Evolutionary conservation across 78 protist genomes (phyloP), one percentile per base, ranked within the genome.

Genomic region (Dictyostelium firmibasis): DNA sequence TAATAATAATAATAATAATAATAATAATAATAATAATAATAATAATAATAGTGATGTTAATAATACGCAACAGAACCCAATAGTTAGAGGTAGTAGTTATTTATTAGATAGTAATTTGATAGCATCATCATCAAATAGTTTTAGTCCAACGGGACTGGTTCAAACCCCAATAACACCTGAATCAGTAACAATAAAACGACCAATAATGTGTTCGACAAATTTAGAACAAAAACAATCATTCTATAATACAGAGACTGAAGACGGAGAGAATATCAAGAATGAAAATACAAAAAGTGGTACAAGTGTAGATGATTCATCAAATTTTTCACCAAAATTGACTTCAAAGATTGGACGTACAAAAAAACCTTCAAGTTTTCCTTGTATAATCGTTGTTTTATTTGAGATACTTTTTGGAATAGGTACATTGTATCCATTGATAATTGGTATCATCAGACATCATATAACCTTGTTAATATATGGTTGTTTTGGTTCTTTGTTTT

Each of bases 401-500:
- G 85, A 86, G 33, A 14, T 77, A 6, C 2, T 33, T 0, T 14
- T 86, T 76, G 84, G 64, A 0, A 33, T 76, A 9, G 84, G 83
- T 7, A 74, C 84, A 25, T 35, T 86, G 1, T 86, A 72, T 60
- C 92, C 92, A 16, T 57, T 86, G 2, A 76, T 76, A 4, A 81
- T 86, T 35, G 92, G 92, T n/a, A 53, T 86, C 8, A 50, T 86
- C 16, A 38, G 62, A 27, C 29, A 25, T 16, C 50, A 86, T 29
- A 38, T 76, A 10, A 36, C 85, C 4, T 53, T 67, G 23, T 14
- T 86, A 31, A 33, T 86, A 6, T 86, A 77, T 86, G 92, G 92
- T 8, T 43, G 44, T 13, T 86, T 74, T 76, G 92, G 92, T 29
- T 29, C 78, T 3, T n/a, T 50, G 3, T 29, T 36, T 76, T 29